Conservation (phyloP, 441 rosid species). For the Rhodomyrtus psidioides region DNA sequence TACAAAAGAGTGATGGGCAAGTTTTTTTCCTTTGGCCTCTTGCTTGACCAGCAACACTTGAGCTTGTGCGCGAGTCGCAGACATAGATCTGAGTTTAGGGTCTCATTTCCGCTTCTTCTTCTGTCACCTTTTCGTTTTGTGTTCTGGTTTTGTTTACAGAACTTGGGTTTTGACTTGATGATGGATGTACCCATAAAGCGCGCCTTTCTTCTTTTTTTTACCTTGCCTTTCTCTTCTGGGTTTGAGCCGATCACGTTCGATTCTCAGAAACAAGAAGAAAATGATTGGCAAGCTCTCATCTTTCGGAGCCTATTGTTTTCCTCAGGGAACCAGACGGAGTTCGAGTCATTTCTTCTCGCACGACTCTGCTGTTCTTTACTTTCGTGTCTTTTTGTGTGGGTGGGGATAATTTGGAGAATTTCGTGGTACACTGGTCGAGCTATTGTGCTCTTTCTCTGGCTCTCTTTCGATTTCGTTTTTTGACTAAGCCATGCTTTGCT, state of each 20-base stretch:
- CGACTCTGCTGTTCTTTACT: not conserved
- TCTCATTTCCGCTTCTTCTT: not conserved
- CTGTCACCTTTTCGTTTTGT: not conserved
- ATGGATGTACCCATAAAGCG: not conserved
- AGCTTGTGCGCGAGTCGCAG: not conserved
- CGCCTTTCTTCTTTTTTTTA: rapidly evolving
- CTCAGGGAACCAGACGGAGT: not conserved
- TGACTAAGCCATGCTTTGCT: slow-evolving; percentile 19
- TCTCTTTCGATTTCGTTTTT: not conserved
- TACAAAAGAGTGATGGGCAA: not conserved
- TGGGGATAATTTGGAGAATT: not conserved
- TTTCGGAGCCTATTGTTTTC: not conserved
- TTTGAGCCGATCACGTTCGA: not conserved
- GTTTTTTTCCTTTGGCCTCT: not conserved
- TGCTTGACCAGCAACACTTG: not conserved
- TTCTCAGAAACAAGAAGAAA: not conserved
- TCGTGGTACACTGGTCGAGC: not conserved
- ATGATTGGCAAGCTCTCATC: not conserved
- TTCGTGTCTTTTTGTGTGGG: not conserved
- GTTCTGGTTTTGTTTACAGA: not conserved
- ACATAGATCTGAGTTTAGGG: not conserved
- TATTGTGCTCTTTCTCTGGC: not conserved
- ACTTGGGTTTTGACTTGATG: not conserved
- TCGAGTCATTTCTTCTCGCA: not conserved
- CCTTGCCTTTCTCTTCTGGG: not conserved